These are phyloP conservation scores for Radiomyces spectabilis DNA, from an alignment of 192 early-diverging fungal species.

Conservation along the genomic window DNA sequence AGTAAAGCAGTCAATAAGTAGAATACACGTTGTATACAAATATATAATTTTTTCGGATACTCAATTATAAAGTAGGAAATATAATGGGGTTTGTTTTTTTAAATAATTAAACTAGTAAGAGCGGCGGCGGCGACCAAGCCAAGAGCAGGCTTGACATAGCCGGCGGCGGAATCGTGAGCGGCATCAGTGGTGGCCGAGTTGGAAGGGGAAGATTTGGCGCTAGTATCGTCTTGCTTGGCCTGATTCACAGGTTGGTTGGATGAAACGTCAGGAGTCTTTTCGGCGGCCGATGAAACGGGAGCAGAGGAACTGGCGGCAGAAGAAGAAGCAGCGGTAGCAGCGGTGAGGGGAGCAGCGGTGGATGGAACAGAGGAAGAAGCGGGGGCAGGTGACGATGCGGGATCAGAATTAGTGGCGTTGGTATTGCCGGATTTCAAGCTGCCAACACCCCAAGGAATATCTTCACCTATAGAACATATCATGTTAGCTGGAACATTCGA, in stretches of 20 bases:
- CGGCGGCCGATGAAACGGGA: neutral
- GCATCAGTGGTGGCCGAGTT: neutral
- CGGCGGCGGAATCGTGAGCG: slow-evolving; percentile 1
- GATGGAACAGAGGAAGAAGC: neutral
- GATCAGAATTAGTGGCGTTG: neutral
- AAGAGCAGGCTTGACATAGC: slow-evolving; percentile 4
- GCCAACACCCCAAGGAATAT: slow-evolving; percentile 28
- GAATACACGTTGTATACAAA: no score
- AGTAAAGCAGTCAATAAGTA: no score
- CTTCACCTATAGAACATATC: neutral
- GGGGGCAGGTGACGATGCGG: neutral
- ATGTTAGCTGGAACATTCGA: neutral
- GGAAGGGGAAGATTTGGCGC: no score
- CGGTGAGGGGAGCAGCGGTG: neutral
- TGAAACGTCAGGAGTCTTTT: neutral
- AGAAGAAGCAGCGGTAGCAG: slow-evolving; percentile 2
- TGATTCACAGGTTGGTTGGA: no score
- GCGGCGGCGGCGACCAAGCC: slow-evolving; percentile 5
- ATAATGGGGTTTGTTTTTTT: no score
- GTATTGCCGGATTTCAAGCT: neutral
- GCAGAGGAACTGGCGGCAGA: neutral
- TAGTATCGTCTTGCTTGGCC: no score
- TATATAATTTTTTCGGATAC: no score
- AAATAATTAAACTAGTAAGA: neutral
- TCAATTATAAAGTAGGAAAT: no score